Conservation (phyloP, 148 eudicot genomes). For the Silene conica region DNA sequence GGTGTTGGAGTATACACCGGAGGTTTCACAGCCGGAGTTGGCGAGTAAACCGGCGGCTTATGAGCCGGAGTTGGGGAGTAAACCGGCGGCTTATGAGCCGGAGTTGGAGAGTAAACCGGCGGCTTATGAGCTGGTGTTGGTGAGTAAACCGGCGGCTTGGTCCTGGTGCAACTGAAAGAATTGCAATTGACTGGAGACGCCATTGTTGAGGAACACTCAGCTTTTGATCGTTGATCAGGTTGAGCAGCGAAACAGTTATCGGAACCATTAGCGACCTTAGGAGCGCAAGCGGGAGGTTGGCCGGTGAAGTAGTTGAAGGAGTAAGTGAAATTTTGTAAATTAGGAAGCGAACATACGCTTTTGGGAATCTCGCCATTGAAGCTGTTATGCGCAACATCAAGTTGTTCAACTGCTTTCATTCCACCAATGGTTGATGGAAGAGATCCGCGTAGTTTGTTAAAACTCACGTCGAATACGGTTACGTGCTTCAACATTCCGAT, state of each 20-base stretch:
- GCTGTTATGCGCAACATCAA: conserved; percentile 68
- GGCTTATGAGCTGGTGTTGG: neutral
- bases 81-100: neutral
- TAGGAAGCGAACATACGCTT: conserved; percentile 45
- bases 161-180: conserved; percentile 31
- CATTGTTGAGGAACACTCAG: conserved; percentile 46
- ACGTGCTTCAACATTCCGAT: conserved; percentile 49
- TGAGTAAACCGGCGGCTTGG: conserved; percentile 1
- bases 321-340: conserved; percentile 65
- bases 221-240: conserved; percentile 36
- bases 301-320: conserved; percentile 66
- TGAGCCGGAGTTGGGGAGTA: too few relatives aligned
- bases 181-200: conserved; percentile 59
- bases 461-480: conserved; percentile 86
- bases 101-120: neutral
- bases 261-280: conserved; percentile 31
- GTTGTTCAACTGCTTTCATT: conserved; percentile 59
- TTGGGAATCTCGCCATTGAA: conserved; percentile 65
- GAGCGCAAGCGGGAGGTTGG: conserved; percentile 54
- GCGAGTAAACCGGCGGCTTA: too few relatives aligned
- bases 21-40: neutral
- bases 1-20: neutral
- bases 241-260: conserved; percentile 57
- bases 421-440: conserved; percentile 37
- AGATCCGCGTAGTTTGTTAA: conserved; percentile 55